Evolutionary conservation across 2,329 filamentous ascomycete species (phyloP).

Genomic region (Penicillium sp.): DNA sequence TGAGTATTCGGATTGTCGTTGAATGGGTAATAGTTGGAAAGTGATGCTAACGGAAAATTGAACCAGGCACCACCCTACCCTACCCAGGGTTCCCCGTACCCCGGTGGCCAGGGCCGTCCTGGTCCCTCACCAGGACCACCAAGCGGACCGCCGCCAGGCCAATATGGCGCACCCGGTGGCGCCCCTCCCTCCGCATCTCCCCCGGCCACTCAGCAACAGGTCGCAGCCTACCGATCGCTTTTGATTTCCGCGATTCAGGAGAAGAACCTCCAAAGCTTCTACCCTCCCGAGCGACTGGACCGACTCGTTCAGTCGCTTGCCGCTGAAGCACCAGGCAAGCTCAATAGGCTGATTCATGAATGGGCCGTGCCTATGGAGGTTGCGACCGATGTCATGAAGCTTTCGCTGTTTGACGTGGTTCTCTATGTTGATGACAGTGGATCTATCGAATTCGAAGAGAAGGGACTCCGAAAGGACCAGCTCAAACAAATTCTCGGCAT

Average conservation of each 20-base stretch:
- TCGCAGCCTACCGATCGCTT: constrained; percentile 55
- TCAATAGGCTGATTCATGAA: constrained; percentile 55
- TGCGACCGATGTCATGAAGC: constrained; percentile 61
- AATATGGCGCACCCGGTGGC: constrained; percentile 30
- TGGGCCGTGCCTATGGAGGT: constrained; percentile 60
- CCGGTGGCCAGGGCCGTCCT: constrained; percentile 22
- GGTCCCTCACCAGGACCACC: constrained; percentile 26
- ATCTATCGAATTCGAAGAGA: constrained; percentile 67
- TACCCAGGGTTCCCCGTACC: constrained; percentile 32
- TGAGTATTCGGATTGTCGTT: background rate
- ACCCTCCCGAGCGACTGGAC: constrained; percentile 51
- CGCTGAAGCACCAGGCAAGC: constrained; percentile 39
- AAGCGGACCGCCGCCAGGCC: constrained; percentile 19
- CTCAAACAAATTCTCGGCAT: constrained; percentile 62
- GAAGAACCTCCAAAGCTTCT: constrained; percentile 58
- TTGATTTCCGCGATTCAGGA: constrained; percentile 57
- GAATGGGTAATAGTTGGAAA: background rate
- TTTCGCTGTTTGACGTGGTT: constrained; percentile 61
- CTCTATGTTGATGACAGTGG: constrained; percentile 67
- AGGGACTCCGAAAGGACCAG: constrained; percentile 64
- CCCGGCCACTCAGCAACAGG: constrained; percentile 48
- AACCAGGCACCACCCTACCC: constrained; percentile 22
- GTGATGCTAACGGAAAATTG: constrained; percentile 12
- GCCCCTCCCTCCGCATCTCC: constrained; percentile 25
- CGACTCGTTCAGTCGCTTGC: constrained; percentile 31